phyloP scores from a whole-genome alignment of 148 eudicot species.

The Silene latifolia region DNA sequence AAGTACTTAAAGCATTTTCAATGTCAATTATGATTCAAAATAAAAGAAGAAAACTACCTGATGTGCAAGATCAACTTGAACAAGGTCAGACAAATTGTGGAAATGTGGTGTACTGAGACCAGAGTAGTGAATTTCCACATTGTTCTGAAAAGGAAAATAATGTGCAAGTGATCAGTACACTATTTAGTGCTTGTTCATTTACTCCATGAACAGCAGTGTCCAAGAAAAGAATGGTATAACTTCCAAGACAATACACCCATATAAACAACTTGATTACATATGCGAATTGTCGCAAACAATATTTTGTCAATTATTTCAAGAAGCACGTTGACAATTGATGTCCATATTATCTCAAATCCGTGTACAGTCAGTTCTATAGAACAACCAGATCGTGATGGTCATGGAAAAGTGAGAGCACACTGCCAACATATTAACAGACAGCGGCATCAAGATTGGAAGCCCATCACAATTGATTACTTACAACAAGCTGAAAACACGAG shows the following conservation, averaged over 20 bases:
- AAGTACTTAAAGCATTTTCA: neutral
- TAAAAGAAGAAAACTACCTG: slow-evolving; percentile 41
- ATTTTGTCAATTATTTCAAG: neutral
- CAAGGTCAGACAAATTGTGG: slow-evolving; percentile 91
- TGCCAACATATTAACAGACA: neutral
- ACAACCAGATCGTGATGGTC: slow-evolving; percentile 9
- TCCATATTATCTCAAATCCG: neutral
- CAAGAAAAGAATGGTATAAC: neutral
- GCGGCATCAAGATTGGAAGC: neutral
- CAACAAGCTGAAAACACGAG: neutral
- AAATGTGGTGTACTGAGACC: slow-evolving; percentile 80
- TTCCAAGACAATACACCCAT: slow-evolving; percentile 7
- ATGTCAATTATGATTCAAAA: neutral
- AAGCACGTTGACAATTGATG: neutral
- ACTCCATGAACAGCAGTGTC: neutral
- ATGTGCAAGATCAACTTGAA: slow-evolving; percentile 58
- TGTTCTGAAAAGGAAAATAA: slow-evolving; percentile 45
- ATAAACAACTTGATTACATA: slow-evolving; percentile 3
- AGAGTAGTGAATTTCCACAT: slow-evolving; percentile 70
- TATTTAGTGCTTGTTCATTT: neutral
- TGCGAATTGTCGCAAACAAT: neutral
- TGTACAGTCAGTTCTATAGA: neutral
- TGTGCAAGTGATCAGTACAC: neutral
- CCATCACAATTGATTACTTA: neutral
- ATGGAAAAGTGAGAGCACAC: slow-evolving; percentile 1